Evolutionary conservation across 2,329 filamentous ascomycete species (phyloP).

Genomic region (Pestalotiopsis sp.): DNA sequence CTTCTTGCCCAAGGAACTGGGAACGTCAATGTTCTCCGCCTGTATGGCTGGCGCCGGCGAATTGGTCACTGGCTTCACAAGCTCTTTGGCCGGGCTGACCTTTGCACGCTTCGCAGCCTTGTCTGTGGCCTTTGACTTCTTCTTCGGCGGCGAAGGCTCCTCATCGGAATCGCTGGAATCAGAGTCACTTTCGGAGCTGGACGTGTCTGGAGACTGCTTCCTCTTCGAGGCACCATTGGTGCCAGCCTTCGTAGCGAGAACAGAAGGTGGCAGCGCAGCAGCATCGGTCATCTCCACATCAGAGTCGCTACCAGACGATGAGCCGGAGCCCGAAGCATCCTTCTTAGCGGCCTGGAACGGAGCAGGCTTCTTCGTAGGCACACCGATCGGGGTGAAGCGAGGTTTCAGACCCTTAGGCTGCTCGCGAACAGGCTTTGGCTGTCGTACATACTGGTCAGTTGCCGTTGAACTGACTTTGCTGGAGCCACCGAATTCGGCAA

Average conservation of each 20-base stretch:
- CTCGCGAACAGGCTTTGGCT: slow-evolving; percentile 54
- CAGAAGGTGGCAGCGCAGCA: slow-evolving; percentile 26
- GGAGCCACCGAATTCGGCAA: slow-evolving; percentile 56
- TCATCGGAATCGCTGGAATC: slow-evolving; percentile 18
- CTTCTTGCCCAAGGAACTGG: slow-evolving; percentile 9
- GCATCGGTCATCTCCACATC: slow-evolving; percentile 48
- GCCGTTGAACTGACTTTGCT: slow-evolving; percentile 40
- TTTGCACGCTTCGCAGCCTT: slow-evolving; percentile 36
- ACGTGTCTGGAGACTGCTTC: slow-evolving; percentile 37
- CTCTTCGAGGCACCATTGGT: slow-evolving; percentile 34
- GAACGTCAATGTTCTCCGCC: slow-evolving; percentile 21
- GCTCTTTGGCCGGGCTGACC: slow-evolving; percentile 42
- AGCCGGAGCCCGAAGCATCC: slow-evolving; percentile 43
- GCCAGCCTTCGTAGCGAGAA: slow-evolving; percentile 22
- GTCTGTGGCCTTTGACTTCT: slow-evolving; percentile 8
- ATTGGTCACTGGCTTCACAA: neutral
- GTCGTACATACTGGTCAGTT: slow-evolving; percentile 44
- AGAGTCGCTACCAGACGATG: slow-evolving; percentile 44
- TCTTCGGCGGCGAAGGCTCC: slow-evolving; percentile 30
- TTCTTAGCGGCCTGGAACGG: slow-evolving; percentile 19
- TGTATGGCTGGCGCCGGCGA: slow-evolving; percentile 21
- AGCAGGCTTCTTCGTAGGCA: slow-evolving; percentile 32
- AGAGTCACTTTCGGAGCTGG: slow-evolving; percentile 17
- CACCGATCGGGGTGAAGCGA: slow-evolving; percentile 69
- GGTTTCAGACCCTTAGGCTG: slow-evolving; percentile 71